These are phyloP conservation scores for Hypoxylon sp. DNA, from an alignment of 2,329 filamentous ascomycete genomes.

Conservation along the genomic window DNA sequence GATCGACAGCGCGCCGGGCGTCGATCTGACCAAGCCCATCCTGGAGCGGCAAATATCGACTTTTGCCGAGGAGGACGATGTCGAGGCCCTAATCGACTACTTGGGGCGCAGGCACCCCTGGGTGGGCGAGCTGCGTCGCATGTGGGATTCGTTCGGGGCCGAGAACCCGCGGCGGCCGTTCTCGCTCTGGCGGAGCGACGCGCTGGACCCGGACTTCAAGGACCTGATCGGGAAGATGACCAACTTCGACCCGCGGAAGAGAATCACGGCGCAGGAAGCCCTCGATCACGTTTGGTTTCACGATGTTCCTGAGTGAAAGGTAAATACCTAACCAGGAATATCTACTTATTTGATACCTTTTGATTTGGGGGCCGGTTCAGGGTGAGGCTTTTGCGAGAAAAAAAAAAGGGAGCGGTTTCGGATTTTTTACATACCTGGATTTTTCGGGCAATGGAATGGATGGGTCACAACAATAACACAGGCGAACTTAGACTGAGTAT, in stretches of 20 bases:
- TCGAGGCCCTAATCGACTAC: constrained; percentile 59
- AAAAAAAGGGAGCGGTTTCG: constrained; percentile 12
- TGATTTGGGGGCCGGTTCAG: constrained; percentile 7
- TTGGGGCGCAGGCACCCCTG: constrained; percentile 59
- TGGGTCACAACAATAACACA: background rate
- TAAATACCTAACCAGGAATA: background rate
- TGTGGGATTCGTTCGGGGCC: constrained; percentile 58
- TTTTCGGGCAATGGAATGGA: constrained; percentile 21
- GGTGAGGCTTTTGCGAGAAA: constrained; percentile 18
- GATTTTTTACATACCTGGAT: constrained; percentile 4
- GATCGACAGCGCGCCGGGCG: constrained; percentile 54
- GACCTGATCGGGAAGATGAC: constrained; percentile 59
- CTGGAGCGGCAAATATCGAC: constrained; percentile 64
- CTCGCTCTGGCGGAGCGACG: constrained; percentile 57
- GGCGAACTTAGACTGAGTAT: constrained; percentile 39
- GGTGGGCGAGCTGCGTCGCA: constrained; percentile 56
- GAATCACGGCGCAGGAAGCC: constrained; percentile 59
- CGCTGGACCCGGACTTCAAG: constrained; percentile 58
- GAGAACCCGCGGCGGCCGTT: constrained; percentile 61
- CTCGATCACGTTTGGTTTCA: constrained; percentile 55
- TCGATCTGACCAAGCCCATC: constrained; percentile 58
- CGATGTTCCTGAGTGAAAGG: constrained; percentile 41
- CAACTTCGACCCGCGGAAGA: constrained; percentile 58
- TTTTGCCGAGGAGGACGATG: constrained; percentile 60
- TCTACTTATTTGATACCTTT: constrained; percentile 22